Evolutionary conservation across 257 asterid genomes (phyloP).

Genomic region (Solanum infundibuliforme): DNA sequence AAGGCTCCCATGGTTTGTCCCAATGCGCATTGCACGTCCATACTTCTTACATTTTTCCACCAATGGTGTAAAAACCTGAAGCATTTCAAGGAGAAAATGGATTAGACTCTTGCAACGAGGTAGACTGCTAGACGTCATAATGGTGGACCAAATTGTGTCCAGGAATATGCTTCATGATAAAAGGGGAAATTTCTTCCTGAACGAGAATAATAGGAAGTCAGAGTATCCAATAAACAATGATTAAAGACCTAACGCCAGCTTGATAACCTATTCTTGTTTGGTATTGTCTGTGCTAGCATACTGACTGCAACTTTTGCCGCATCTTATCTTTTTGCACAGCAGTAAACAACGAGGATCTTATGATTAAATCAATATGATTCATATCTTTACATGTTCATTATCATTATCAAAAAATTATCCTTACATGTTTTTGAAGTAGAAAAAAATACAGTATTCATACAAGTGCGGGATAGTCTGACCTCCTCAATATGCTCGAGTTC

Average conservation of each 20-base stretch:
- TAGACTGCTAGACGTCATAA: background rate
- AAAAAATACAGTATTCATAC: background rate
- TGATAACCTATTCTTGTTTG: background rate
- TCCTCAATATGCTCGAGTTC: slow-evolving; percentile 96
- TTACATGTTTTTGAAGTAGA: background rate
- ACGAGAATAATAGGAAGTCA: background rate
- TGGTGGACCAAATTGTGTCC: background rate
- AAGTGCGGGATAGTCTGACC: slow-evolving; percentile 26
- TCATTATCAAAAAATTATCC: background rate
- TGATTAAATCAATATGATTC: background rate
- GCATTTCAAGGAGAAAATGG: background rate
- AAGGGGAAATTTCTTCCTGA: background rate
- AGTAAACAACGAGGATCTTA: background rate
- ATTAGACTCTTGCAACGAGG: background rate
- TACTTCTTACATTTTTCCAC: slow-evolving; percentile 93
- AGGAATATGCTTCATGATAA: background rate
- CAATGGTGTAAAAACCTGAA: slow-evolving; percentile 87
- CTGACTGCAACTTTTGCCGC: background rate
- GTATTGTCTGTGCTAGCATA: background rate
- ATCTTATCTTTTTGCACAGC: background rate
- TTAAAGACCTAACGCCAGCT: background rate
- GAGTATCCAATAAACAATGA: background rate
- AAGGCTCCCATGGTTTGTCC: slow-evolving; percentile 99
- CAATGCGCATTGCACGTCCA: slow-evolving; percentile 96
- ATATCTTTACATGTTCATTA: background rate